phyloP scores from a whole-genome alignment of 2,329 filamentous ascomycete genomes.

The Endoconidiophora laricicola region DNA sequence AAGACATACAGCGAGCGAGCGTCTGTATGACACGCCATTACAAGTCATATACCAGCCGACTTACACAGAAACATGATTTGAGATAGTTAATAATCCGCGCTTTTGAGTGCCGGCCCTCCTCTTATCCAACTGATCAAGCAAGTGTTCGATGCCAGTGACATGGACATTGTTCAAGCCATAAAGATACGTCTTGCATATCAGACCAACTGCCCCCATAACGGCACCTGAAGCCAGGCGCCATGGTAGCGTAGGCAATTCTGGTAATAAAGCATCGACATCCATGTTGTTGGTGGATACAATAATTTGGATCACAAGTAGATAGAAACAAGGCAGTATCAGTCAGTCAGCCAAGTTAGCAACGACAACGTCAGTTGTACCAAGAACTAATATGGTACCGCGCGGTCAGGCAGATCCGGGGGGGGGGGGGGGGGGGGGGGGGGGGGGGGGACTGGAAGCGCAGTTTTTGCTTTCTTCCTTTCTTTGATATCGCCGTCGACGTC shows the following conservation, averaged over 20 bases:
- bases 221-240: constrained; percentile 61
- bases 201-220: constrained; percentile 56
- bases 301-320: no score
- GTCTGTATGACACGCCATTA: neutral
- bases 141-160: constrained; percentile 57
- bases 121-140: constrained; percentile 59
- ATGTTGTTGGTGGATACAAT: no score
- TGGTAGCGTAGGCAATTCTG: constrained; percentile 37
- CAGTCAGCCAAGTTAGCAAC: no score
- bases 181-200: constrained; percentile 58
- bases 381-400: no score
- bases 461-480: no score
- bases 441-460: no score
- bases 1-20: no score
- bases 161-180: constrained; percentile 59
- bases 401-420: no score
- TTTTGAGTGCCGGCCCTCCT: constrained; percentile 48
- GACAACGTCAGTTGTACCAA: no score
- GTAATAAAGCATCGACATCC: constrained; percentile 7
- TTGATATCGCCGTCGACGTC: no score
- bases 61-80: constrained; percentile 28
- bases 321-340: no score
- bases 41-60: constrained; percentile 32
- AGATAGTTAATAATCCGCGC: constrained; percentile 63
- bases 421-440: no score